Conservation (phyloP, 1,284 basidiomycete genomes). For the Takashimella koratensis region DNA sequence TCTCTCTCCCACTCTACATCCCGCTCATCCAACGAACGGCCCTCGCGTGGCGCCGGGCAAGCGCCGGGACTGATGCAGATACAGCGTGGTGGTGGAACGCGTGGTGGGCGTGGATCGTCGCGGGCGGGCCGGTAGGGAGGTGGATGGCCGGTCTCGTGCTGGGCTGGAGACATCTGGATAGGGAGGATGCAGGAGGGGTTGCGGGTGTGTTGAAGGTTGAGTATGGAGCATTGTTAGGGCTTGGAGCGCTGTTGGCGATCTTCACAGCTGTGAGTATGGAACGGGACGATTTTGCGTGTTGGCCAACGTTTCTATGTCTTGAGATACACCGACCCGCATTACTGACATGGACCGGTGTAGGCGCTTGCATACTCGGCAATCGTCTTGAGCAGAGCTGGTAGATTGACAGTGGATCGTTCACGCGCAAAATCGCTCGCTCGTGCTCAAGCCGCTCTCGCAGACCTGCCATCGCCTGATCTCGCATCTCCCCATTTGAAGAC, state of each 20-base stretch:
- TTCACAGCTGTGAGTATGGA: conserved; percentile 29
- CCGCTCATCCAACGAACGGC: conserved; percentile 13
- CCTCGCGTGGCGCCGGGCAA: conserved; percentile 13
- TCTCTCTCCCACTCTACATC: conserved; percentile 21
- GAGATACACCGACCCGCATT: too few species aligned
- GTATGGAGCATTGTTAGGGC: conserved; percentile 17
- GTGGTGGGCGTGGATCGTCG: conserved; percentile 37
- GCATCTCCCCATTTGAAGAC: conserved; percentile 11
- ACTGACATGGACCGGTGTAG: conserved; percentile 8
- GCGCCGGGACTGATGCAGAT: conserved; percentile 9
- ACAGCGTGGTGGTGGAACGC: conserved; percentile 28
- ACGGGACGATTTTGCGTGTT: too few species aligned
- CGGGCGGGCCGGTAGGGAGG: conserved; percentile 37
- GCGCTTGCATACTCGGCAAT: conserved; percentile 26
- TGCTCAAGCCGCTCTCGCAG: conserved; percentile 8
- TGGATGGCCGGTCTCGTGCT: conserved; percentile 26
- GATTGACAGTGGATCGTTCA: conserved; percentile 35
- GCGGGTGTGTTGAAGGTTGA: conserved; percentile 10
- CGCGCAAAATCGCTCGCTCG: conserved; percentile 21
- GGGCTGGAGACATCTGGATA: conserved; percentile 37
- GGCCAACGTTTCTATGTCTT: too few species aligned
- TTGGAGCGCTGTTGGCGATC: conserved; percentile 26
- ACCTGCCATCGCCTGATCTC: conserved; percentile 4
- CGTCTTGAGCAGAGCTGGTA: conserved; percentile 15
- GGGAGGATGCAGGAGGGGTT: conserved; percentile 9